Evolutionary conservation across 179 eudicot species (phyloP).

Genomic region (Beta lomatogona): DNA sequence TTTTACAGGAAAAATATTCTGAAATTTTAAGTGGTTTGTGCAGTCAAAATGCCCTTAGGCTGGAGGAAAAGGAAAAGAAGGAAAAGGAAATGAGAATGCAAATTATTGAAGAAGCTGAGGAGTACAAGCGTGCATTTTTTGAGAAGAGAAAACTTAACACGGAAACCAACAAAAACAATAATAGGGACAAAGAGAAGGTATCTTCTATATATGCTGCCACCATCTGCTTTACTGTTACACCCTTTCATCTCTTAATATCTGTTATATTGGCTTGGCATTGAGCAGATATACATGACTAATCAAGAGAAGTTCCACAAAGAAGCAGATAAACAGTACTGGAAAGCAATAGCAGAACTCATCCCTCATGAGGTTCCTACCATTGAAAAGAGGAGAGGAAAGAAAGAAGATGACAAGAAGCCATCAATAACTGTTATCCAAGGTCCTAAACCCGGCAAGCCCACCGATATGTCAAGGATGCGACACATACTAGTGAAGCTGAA

Average conservation of each 20-base stretch:
- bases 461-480: slow-evolving; percentile 87
- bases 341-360: slow-evolving; percentile 87
- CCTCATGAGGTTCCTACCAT: slow-evolving; percentile 87
- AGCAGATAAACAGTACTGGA: slow-evolving; percentile 95
- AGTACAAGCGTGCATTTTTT: slow-evolving; percentile 63
- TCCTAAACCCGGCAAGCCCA: slow-evolving; percentile 95
- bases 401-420: slow-evolving; percentile 89
- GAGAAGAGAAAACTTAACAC: slow-evolving; percentile 76
- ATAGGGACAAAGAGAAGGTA: slow-evolving; percentile 93
- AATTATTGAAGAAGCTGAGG: slow-evolving; percentile 87
- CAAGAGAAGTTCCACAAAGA: slow-evolving; percentile 95
- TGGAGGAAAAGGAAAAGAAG: slow-evolving; percentile 85
- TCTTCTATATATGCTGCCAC: background rate
- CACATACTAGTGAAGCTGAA: slow-evolving; percentile 79
- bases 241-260: background rate
- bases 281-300: slow-evolving; percentile 59
- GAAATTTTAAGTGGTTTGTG: slow-evolving; percentile 17
- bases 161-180: slow-evolving; percentile 67
- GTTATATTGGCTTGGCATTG: slow-evolving; percentile 11
- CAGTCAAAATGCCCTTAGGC: slow-evolving; percentile 79
- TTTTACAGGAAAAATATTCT: background rate
- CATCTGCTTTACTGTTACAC: background rate
- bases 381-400: slow-evolving; percentile 87
- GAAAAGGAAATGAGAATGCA: slow-evolving; percentile 87
- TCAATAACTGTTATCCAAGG: slow-evolving; percentile 81